Evolutionary conservation across 2,329 filamentous ascomycete species (phyloP).

Genomic region (Orbilia blumenaviensis): DNA sequence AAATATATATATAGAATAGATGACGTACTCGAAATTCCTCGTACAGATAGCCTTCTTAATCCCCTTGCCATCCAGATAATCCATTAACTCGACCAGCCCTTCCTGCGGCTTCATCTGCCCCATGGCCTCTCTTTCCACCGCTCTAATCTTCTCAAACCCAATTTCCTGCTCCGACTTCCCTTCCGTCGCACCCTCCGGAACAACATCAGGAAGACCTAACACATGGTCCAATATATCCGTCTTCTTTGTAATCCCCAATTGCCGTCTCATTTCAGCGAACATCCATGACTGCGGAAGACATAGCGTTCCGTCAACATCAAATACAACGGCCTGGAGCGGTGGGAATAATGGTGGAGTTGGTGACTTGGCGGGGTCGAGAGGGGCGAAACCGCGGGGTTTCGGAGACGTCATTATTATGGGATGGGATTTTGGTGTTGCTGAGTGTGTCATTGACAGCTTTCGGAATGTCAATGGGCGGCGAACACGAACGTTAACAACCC

Average conservation of each 20-base stretch:
- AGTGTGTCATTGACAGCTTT: no score
- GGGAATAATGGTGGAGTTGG: slow-evolving; percentile 60
- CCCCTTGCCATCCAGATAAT: slow-evolving; percentile 74
- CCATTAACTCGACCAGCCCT: slow-evolving; percentile 80
- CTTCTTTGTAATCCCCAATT: slow-evolving; percentile 75
- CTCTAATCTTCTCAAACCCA: slow-evolving; percentile 78
- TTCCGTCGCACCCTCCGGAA: slow-evolving; percentile 49
- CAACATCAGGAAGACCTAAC: slow-evolving; percentile 70
- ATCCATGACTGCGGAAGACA: slow-evolving; percentile 94
- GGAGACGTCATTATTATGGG: neutral
- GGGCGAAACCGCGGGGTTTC: slow-evolving; percentile 65
- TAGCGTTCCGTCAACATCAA: slow-evolving; percentile 90
- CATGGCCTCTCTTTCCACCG: slow-evolving; percentile 85
- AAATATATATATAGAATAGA: slow-evolving; percentile 8
- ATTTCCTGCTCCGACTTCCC: slow-evolving; percentile 65
- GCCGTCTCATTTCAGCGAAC: slow-evolving; percentile 85
- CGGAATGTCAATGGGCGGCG: no score
- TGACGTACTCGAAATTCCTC: slow-evolving; percentile 81
- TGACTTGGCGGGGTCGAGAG: slow-evolving; percentile 62
- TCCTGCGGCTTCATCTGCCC: slow-evolving; percentile 79
- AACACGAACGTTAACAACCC: no score
- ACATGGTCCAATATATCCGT: slow-evolving; percentile 91
- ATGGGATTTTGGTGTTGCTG: no score
- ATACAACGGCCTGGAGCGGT: slow-evolving; percentile 72
- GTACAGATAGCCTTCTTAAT: slow-evolving; percentile 80